A percentile compares a stretch with the other conserved stretches of the same genome.
Conservation (phyloP, 139 green algal species). For the Diplosphaera chodatii region DNA sequence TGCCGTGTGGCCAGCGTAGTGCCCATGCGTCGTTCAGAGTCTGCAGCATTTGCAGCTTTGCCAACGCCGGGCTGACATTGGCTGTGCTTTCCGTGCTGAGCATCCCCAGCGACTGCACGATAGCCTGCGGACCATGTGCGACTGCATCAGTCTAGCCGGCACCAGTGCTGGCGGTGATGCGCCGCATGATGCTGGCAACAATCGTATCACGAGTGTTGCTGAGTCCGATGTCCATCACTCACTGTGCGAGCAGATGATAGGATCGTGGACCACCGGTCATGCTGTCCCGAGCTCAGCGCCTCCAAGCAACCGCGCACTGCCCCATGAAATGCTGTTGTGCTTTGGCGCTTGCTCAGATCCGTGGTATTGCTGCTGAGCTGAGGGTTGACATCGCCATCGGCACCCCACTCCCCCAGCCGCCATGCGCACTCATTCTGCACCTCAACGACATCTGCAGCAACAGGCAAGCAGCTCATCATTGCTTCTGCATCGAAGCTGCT, state of each 20-base stretch:
- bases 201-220: too few species aligned
- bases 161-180: conserved; percentile 6
- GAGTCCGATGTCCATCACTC: too few species aligned
- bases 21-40: conserved; percentile 37
- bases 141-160: conserved; percentile 2
- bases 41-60: conserved; percentile 58
- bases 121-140: not conserved
- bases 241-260: conserved; percentile 15
- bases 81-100: conserved; percentile 36
- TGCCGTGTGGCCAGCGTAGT: conserved; percentile 2
- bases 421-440: conserved; percentile 33
- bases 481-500: too few species aligned
- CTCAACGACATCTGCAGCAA: conserved; percentile 15
- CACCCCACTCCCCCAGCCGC: conserved; percentile 31
- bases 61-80: conserved; percentile 40
- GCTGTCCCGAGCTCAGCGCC: conserved; percentile 29
- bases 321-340: not conserved
- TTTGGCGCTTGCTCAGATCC: not conserved
- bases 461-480: not conserved
- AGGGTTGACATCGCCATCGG: not conserved
- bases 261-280: conserved; percentile 21
- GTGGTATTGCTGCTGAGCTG: not conserved
- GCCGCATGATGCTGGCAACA: too few species aligned
- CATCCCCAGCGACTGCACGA: conserved; percentile 18
- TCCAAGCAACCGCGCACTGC: conserved; percentile 3